A percentile compares a stretch with the other conserved stretches of the same genome.
Evolutionary conservation across 1,284 basidiomycete genomes (phyloP).

Genomic region (Coniferiporia weirii): DNA sequence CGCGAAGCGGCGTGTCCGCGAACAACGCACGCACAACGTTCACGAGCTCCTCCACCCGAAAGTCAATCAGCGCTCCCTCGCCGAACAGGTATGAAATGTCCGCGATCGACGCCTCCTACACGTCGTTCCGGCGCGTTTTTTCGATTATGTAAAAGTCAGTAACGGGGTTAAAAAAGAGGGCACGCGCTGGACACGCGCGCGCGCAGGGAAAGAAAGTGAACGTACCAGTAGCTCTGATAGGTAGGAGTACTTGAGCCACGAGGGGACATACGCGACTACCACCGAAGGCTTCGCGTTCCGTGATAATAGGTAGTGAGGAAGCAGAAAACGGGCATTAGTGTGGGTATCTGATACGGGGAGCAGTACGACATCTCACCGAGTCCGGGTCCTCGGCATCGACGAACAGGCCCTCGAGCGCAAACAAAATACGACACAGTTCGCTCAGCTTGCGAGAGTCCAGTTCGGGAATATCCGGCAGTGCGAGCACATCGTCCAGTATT

Average conservation of each 20-base stretch:
- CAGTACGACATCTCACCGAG: conserved; percentile 36
- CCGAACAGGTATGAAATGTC: conserved; percentile 94
- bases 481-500: conserved; percentile 73
- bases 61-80: conserved; percentile 88
- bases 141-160: conserved; percentile 11
- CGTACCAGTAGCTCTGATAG: conserved; percentile 80
- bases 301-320: neutral
- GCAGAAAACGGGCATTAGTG: neutral
- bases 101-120: conserved; percentile 84
- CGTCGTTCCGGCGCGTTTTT: neutral
- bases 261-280: conserved; percentile 72
- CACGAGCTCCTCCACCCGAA: conserved; percentile 78
- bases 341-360: neutral
- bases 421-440: conserved; percentile 75
- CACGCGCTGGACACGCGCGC: neutral
- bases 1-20: conserved; percentile 80
- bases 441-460: conserved; percentile 82
- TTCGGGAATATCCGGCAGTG: conserved; percentile 86
- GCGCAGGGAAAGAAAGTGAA: too few species aligned
- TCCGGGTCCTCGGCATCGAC: conserved; percentile 47
- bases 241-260: conserved; percentile 95
- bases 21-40: conserved; percentile 84
- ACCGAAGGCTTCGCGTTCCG: conserved; percentile 49
- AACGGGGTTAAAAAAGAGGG: neutral
- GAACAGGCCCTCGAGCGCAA: conserved; percentile 78